Evolutionary conservation across 345 rosid genomes (phyloP), one percentile per base, ranked within the genome.

Genomic region (Moringa oleifera): DNA sequence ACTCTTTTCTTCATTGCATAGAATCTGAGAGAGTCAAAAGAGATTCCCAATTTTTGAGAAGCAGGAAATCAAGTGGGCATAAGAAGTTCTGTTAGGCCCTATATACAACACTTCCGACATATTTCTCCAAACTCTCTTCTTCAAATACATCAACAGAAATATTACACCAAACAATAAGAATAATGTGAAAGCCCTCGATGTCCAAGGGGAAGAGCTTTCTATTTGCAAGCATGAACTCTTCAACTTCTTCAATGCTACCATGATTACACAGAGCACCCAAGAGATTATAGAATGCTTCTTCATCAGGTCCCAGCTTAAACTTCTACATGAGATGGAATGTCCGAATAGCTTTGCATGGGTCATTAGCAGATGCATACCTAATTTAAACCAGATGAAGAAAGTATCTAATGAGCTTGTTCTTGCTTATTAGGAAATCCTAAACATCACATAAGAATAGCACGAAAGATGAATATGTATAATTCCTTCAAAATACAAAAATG

Each of bases 221-320:
- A 65, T 79, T 93, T 41, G 61, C 68, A 62, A 93, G 81, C 98
- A 90, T 86, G 67, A 84, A 84, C 77, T 93, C 96, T 74, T 90
- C 91, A n/a, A 97, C 97, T 72, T 93, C 89, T 71, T 93, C 98
- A 46, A 90, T 75, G 71, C 85, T 78, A 18, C 98, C 98, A 64
- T 88, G 73, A 63, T 66, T 80, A 66, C 96, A 93, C 22, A 93
- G 84, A 25, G 82, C 69, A 60, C 58, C 66, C 46, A 93, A 31
- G 56, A 86, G 79, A 51, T 67, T 64, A 51, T 53, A 63, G 68
- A 82, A 90, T n/a, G 91, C 91, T 76, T 90, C 96, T 65, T 87
- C 86, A 63, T 90, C 97, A 4, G 90, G 96, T 9, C 67, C 62
- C 63, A 77, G 65, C 71, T 83, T 80, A 73, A 87, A 93, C 75